Percentiles rank a stretch among this genome's conserved stretches.
Evolutionary conservation across 2,329 filamentous ascomycete species (phyloP).

Genomic region (Xylariomycetidae sp.): DNA sequence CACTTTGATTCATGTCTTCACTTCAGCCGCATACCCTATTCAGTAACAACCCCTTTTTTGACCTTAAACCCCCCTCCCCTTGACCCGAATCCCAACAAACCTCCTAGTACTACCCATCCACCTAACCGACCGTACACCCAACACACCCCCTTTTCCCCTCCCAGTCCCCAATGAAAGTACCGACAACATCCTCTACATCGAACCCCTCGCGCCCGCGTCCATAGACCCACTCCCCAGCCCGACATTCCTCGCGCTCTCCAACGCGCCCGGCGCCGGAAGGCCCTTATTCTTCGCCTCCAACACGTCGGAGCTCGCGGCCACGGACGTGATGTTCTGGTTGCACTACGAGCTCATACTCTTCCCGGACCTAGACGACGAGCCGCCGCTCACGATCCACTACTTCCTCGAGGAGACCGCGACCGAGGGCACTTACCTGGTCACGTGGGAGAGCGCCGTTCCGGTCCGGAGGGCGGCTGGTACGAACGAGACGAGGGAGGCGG

Average conservation of each 20-base stretch:
- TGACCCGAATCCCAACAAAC: too few species aligned
- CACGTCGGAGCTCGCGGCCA: conserved; percentile 8
- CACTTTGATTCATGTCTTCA: too few species aligned
- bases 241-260: conserved; percentile 15
- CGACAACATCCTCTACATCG: conserved; percentile 13
- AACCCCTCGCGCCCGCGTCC: conserved; percentile 1
- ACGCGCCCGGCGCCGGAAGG: conserved; percentile 5
- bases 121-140: background rate
- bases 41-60: too few species aligned
- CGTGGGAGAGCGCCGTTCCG: too few species aligned
- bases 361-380: conserved; percentile 1
- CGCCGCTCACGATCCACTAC: conserved; percentile 2
- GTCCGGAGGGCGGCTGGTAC: too few species aligned
- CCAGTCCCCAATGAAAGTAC: conserved; percentile 7
- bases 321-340: conserved; percentile 10
- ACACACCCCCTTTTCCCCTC: background rate
- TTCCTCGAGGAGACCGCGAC: conserved; percentile 2
- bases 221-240: conserved; percentile 5
- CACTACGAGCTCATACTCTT: conserved; percentile 6
- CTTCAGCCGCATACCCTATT: too few species aligned
- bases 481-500: too few species aligned
- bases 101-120: background rate
- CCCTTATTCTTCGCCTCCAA: conserved; percentile 10
- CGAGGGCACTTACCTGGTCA: conserved; percentile 6
- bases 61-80: too few species aligned